Evolutionary conservation across 345 rosid species (phyloP), one percentile per base, ranked within the genome.

Genomic region (Linum tenue): DNA sequence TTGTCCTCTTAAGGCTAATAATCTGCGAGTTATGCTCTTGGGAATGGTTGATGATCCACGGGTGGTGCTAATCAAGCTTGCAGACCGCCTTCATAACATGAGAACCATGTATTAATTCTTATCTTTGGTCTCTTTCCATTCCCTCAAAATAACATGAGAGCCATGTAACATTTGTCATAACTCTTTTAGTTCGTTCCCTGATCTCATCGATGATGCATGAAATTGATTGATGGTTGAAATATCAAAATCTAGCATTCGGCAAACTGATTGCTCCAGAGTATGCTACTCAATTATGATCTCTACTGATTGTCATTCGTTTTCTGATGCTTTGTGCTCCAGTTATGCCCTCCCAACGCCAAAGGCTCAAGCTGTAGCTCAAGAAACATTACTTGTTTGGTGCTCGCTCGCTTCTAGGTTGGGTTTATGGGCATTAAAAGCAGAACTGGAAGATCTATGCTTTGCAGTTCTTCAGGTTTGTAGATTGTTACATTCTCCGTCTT

Each of bases 11-110:
- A 72, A 86, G 92, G 92, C 84, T 56, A 77, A 84, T 64, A 79
- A 84, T 75, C 59, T 86, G 60, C 79, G 83, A 67, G 78, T 84
- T 70, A 84, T 86, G 92, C 89, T 86, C 58, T 65, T 86, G 81
- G 92, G 89, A 53, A 86, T 86, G 92, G 86, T 86, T 72, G 83
- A 84, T 67, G 92, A 86, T 81, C 92, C 92, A 53, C 80, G 89
- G 12, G 89, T 86, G 69, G 86, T 86, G 75, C 92, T 86, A 3
- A 79, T 86, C 84, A 86, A 86, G 84, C 87, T 86, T 73, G 89
- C 92, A 0, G 92, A 86, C 71, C 86, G 89, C 70, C 87, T 86
- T 67, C 92, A 86, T 83, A 86, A 84, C 67, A 84, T 86, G 92
- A 86, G 92, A 72, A 86, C 92, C 76, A 84, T 86, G 92, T 86